Evolutionary conservation across 1,284 basidiomycete species (phyloP).

Genomic region (Moniliophthora roreri): DNA sequence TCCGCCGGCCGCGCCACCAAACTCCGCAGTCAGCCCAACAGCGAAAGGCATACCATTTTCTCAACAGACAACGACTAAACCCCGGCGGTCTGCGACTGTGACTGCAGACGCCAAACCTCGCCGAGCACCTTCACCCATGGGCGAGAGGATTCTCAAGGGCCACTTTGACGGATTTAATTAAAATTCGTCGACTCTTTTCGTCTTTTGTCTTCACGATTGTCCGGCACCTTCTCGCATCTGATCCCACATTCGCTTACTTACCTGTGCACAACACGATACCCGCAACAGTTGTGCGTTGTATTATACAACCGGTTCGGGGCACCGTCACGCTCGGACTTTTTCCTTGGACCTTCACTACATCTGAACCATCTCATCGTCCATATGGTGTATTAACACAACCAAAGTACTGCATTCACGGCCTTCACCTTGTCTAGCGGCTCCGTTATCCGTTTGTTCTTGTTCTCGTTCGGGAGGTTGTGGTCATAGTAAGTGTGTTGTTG

Average conservation of each 20-base stretch:
- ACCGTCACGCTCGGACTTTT: constrained; percentile 3
- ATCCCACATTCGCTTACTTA: constrained; percentile 12
- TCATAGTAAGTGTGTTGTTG: too few species aligned
- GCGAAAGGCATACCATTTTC: constrained; percentile 24
- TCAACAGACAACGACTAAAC: constrained; percentile 30
- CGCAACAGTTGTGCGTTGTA: constrained; percentile 32
- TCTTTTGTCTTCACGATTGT: constrained; percentile 6
- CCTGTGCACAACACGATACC: constrained; percentile 35
- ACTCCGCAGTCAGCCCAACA: constrained; percentile 36
- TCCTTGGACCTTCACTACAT: too few species aligned
- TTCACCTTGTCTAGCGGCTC: too few species aligned
- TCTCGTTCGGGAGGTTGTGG: too few species aligned
- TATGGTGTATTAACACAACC: too few species aligned
- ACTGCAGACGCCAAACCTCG: constrained; percentile 47
- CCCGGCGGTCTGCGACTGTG: constrained; percentile 62
- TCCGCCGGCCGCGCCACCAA: constrained; percentile 48
- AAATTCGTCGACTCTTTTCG: constrained; percentile 12
- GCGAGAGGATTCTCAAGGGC: constrained; percentile 79
- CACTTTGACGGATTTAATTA: constrained; percentile 82
- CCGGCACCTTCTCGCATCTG: constrained; percentile 9
- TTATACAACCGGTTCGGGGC: not conserved
- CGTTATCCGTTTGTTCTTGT: too few species aligned
- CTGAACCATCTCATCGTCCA: constrained; percentile 2
- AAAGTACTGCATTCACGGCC: too few species aligned
- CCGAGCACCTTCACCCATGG: constrained; percentile 81